Evolutionary conservation across 331 rosid species (phyloP).

Genomic region (Malus hybrid): DNA sequence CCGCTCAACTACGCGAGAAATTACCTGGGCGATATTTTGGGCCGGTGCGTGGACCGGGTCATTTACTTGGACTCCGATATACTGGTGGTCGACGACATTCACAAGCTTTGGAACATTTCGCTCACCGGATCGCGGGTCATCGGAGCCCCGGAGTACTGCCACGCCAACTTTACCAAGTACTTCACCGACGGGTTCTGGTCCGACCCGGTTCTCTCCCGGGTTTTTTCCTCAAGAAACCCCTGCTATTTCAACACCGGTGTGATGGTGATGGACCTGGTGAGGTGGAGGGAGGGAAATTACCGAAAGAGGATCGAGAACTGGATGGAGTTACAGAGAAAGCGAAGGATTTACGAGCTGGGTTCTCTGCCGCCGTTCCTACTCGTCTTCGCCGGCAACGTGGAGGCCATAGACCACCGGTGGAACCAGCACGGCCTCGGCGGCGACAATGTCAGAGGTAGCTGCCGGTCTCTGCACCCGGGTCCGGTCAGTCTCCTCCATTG

Average conservation of each 20-base stretch:
- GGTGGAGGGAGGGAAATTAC: slow-evolving; percentile 67
- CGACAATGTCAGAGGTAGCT: slow-evolving; percentile 69
- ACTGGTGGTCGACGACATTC: slow-evolving; percentile 65
- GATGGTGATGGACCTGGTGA: slow-evolving; percentile 76
- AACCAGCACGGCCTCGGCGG: slow-evolving; percentile 93
- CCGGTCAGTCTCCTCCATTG: slow-evolving; percentile 86
- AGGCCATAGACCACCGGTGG: slow-evolving; percentile 80
- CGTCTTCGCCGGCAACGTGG: slow-evolving; percentile 69
- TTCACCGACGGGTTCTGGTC: slow-evolving; percentile 78
- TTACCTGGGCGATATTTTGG: slow-evolving; percentile 79
- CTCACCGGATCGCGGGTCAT: slow-evolving; percentile 45
- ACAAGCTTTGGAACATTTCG: slow-evolving; percentile 59
- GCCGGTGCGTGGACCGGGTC: slow-evolving; percentile 59
- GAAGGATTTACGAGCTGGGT: slow-evolving; percentile 76
- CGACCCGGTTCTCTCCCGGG: slow-evolving; percentile 65
- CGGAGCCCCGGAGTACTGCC: slow-evolving; percentile 93
- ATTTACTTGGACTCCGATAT: slow-evolving; percentile 86
- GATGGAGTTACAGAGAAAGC: slow-evolving; percentile 75
- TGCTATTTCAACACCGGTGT: slow-evolving; percentile 95
- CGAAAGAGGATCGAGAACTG: slow-evolving; percentile 65
- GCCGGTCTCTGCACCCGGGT: slow-evolving; percentile 79
- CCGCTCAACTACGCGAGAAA: slow-evolving; percentile 89
- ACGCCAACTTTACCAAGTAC: slow-evolving; percentile 82
- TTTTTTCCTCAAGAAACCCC: slow-evolving; percentile 38
- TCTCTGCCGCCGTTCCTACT: slow-evolving; percentile 76